A percentile compares a stretch with the other conserved stretches of the same genome.
phyloP scores from a whole-genome alignment of 345 rosid genomes.

The Laguncularia racemosa region DNA sequence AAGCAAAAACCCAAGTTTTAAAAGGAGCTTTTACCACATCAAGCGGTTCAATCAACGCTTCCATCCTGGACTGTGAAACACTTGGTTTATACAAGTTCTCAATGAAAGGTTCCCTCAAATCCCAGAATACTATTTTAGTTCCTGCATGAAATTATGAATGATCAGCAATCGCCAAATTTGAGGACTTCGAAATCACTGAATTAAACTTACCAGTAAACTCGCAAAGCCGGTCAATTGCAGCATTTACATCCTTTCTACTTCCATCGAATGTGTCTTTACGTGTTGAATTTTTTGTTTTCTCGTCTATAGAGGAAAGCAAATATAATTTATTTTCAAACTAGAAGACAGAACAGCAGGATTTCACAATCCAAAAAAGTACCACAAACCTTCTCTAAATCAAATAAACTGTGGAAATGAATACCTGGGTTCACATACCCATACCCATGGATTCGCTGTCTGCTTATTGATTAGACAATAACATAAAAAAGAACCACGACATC shows the following conservation, averaged over 20 bases:
- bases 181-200: not conserved
- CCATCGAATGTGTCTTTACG: constrained; percentile 83
- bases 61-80: constrained; percentile 73
- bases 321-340: constrained; percentile 5
- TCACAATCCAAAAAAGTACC: not conserved
- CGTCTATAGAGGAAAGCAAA: constrained; percentile 53
- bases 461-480: too few relatives aligned
- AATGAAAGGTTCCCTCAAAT: constrained; percentile 78
- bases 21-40: constrained; percentile 47
- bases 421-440: not conserved
- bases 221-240: constrained; percentile 79
- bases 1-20: constrained; percentile 1
- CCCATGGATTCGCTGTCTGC: not conserved
- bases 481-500: too few relatives aligned
- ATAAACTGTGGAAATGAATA: not conserved
- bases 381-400: not conserved
- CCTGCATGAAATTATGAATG: constrained; percentile 42
- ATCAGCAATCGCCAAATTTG: constrained; percentile 8
- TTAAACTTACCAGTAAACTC: constrained; percentile 67
- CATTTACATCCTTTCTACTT: constrained; percentile 78
- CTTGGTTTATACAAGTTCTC: constrained; percentile 75
- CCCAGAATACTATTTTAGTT: constrained; percentile 86
- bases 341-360: constrained; percentile 1
- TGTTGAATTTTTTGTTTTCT: constrained; percentile 53
- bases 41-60: constrained; percentile 72